A percentile compares a stretch with the other conserved stretches of the same genome.
Evolutionary conservation across 495 filamentous ascomycete genomes (phyloP).

Genomic region (Durotheca rogersii): DNA sequence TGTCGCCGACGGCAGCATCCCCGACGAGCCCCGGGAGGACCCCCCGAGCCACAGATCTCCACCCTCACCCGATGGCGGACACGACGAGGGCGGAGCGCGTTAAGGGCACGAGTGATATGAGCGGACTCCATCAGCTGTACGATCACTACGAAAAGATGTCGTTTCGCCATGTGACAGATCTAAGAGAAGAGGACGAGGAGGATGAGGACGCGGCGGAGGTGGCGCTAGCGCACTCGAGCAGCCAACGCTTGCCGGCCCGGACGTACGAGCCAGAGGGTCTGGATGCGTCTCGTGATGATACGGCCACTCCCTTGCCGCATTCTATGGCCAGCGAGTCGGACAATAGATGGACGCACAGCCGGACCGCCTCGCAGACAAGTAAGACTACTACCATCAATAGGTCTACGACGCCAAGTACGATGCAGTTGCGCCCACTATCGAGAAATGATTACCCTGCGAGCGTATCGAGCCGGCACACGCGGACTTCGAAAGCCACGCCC

Average conservation of each 20-base stretch:
- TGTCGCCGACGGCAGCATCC: conserved; percentile 20
- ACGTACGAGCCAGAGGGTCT: conserved; percentile 15
- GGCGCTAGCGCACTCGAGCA: conserved; percentile 1
- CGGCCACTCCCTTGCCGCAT: conserved; percentile 23
- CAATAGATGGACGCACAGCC: conserved; percentile 29
- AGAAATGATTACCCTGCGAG: conserved; percentile 44
- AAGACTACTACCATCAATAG: conserved; percentile 26
- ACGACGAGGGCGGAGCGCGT: conserved; percentile 36
- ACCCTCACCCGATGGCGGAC: conserved; percentile 18
- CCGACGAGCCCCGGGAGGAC: conserved; percentile 9
- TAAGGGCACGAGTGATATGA: conserved; percentile 35
- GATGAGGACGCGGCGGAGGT: conserved; percentile 11
- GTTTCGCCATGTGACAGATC: conserved; percentile 35
- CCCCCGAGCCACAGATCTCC: conserved; percentile 30
- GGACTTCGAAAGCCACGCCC: conserved; percentile 51
- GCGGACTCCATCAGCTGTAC: conserved; percentile 47
- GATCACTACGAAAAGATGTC: conserved; percentile 55
- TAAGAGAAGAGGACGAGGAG: conserved; percentile 39
- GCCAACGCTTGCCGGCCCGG: conserved; percentile 10
- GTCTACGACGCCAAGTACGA: conserved; percentile 26
- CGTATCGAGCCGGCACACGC: conserved; percentile 51
- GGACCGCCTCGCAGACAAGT: conserved; percentile 32
- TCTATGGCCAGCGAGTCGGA: conserved; percentile 10
- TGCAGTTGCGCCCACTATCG: conserved; percentile 27
- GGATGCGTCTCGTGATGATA: conserved; percentile 28